A percentile compares a stretch with the other conserved stretches of the same genome.
These are phyloP conservation scores for Triangularia setosa DNA, from an alignment of 2,329 filamentous ascomycete species.

Conservation along the genomic window DNA sequence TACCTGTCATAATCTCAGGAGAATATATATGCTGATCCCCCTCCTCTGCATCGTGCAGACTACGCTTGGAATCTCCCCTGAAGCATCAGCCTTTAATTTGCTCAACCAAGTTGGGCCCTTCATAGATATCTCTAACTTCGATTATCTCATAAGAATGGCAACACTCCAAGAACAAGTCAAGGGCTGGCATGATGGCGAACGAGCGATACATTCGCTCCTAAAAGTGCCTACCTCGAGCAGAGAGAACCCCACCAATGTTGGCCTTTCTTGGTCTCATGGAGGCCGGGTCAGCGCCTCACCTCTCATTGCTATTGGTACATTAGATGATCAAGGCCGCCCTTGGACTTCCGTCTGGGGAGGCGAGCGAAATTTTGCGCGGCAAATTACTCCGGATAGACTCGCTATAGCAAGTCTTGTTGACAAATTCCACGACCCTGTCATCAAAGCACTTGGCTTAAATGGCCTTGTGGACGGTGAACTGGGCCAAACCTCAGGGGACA, in stretches of 20 bases:
- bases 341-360: conserved; percentile 83
- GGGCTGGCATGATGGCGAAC: conserved; percentile 64
- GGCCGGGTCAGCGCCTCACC: conserved; percentile 59
- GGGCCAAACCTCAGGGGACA: conserved; percentile 32
- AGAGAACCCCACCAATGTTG: conserved; percentile 64
- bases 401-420: conserved; percentile 64
- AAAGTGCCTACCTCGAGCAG: conserved; percentile 44
- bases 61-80: neutral
- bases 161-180: conserved; percentile 22
- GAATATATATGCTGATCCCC: neutral
- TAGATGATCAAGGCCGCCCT: conserved; percentile 61
- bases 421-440: conserved; percentile 63
- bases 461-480: conserved; percentile 40
- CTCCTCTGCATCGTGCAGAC: neutral
- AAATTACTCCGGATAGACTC: conserved; percentile 49
- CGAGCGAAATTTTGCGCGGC: conserved; percentile 60
- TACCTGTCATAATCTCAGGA: neutral
- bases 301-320: conserved; percentile 67
- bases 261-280: conserved; percentile 58
- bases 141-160: conserved; percentile 8
- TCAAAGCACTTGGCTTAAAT: conserved; percentile 55
- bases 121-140: neutral
- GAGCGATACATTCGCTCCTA: conserved; percentile 60
- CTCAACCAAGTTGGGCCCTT: neutral
- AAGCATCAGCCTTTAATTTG: neutral